Evolutionary conservation across 805 yeast species (phyloP).

Genomic region (Huiozyma naganishii): DNA sequence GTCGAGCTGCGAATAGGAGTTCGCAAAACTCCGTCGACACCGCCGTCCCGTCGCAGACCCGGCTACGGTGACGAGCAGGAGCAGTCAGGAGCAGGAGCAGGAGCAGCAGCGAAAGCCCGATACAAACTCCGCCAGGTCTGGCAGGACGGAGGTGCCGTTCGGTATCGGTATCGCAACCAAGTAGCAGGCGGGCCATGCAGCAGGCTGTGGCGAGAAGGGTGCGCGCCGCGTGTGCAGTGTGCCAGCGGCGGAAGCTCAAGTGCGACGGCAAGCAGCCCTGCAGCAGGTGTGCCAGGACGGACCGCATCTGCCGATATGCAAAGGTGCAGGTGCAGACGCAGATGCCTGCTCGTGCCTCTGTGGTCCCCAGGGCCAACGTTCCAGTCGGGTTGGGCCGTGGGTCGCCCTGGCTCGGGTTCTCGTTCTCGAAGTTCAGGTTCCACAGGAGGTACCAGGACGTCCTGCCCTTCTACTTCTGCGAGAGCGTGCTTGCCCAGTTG

Average conservation of each 20-base stretch:
- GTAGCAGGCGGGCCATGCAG: neutral
- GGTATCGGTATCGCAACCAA: no score
- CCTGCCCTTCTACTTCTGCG: constrained; percentile 32
- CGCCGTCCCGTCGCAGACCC: neutral
- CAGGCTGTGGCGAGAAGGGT: constrained; percentile 8
- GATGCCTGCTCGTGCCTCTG: neutral
- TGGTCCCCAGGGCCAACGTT: neutral
- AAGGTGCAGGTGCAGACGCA: neutral
- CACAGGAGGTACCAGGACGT: constrained; percentile 37
- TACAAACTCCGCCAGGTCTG: no score
- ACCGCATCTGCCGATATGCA: constrained; percentile 7
- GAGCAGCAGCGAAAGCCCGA: no score
- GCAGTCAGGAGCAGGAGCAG: neutral
- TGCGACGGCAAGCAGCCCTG: constrained; percentile 20
- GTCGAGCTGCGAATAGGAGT: no score
- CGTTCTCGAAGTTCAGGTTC: constrained; percentile 36
- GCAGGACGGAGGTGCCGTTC: no score
- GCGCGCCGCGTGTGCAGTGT: constrained; percentile 15
- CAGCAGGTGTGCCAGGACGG: constrained; percentile 10
- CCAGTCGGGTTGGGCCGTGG: neutral
- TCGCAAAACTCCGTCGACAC: no score
- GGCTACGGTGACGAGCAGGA: neutral
- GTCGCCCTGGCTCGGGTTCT: constrained; percentile 25
- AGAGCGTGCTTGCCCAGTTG: constrained; percentile 22
- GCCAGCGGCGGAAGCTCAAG: constrained; percentile 19